A percentile compares a stretch with the other conserved stretches of the same genome.
Evolutionary conservation across 805 yeast species (phyloP).

Genomic region (Spathaspora arborariae): DNA sequence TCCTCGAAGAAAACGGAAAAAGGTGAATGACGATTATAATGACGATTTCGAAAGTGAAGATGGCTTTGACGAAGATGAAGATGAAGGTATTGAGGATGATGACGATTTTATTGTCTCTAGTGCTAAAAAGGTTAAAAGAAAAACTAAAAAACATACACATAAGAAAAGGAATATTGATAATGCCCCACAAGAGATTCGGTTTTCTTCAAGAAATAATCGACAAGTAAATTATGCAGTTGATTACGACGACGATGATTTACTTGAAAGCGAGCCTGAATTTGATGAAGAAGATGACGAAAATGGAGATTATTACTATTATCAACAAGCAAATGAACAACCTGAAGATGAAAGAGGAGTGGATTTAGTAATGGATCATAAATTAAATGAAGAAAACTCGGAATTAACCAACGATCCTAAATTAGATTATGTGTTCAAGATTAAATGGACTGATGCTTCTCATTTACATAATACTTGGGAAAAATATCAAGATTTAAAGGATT

Average conservation of each 20-base stretch:
- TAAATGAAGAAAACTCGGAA: constrained; percentile 33
- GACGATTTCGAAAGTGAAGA: constrained; percentile 6
- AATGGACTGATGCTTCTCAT: constrained; percentile 88
- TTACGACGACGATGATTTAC: constrained; percentile 54
- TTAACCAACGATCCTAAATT: constrained; percentile 52
- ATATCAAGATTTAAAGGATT: constrained; percentile 47
- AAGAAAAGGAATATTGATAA: background rate
- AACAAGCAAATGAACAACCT: constrained; percentile 30
- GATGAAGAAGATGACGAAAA: constrained; percentile 21
- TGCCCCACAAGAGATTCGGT: constrained; percentile 52
- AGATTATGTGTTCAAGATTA: constrained; percentile 59
- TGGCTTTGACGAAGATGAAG: constrained; percentile 12
- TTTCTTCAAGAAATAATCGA: constrained; percentile 67
- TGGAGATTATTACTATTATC: constrained; percentile 31
- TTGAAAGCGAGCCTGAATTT: constrained; percentile 40
- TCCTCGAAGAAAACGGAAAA: constrained; percentile 20
- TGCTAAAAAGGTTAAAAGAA: constrained; percentile 34
- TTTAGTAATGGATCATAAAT: constrained; percentile 38
- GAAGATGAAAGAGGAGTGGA: constrained; percentile 34
- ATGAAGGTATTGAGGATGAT: constrained; percentile 10
- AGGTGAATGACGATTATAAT: constrained; percentile 14
- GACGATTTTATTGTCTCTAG: constrained; percentile 20
- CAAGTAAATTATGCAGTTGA: constrained; percentile 78
- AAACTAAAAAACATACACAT: constrained; percentile 13
- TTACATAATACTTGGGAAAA: constrained; percentile 94